A percentile compares a stretch with the other conserved stretches of the same genome.
Evolutionary conservation across 2,329 filamentous ascomycete species (phyloP).

Genomic region (Ascomycota sp.): DNA sequence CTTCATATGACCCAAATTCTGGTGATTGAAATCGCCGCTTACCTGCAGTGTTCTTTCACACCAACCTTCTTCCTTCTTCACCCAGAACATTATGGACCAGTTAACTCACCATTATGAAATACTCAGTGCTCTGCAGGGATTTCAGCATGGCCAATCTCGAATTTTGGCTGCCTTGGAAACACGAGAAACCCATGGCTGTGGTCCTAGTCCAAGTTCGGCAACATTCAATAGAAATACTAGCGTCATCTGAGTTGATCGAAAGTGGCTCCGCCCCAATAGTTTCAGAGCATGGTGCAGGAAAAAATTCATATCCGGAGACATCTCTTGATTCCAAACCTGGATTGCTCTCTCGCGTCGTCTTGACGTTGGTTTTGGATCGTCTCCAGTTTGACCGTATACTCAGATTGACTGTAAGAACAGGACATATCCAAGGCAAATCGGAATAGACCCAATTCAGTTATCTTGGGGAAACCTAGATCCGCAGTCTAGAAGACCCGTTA

Average conservation of each 20-base stretch:
- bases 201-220: background rate
- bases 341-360: slow-evolving; percentile 19
- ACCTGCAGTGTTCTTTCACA: no score
- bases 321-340: background rate
- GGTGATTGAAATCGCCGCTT: no score
- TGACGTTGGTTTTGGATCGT: slow-evolving; percentile 21
- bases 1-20: no score
- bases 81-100: slow-evolving; percentile 6
- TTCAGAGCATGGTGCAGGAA: no score
- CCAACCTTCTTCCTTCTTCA: no score
- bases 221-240: background rate
- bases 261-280: background rate
- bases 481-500: slow-evolving; percentile 59
- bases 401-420: slow-evolving; percentile 12
- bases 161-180: slow-evolving; percentile 19
- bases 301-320: background rate
- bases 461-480: slow-evolving; percentile 71
- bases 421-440: slow-evolving; percentile 85
- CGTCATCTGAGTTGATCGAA: background rate
- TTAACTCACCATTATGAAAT: slow-evolving; percentile 6
- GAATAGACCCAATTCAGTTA: slow-evolving; percentile 77
- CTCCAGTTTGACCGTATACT: background rate
- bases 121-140: slow-evolving; percentile 15
- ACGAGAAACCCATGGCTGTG: slow-evolving; percentile 1
- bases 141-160: slow-evolving; percentile 20